Percentiles rank a stretch among this genome's conserved stretches.
Conservation (phyloP, 148 eudicot species). For the Hydrangea macrophylla region DNA sequence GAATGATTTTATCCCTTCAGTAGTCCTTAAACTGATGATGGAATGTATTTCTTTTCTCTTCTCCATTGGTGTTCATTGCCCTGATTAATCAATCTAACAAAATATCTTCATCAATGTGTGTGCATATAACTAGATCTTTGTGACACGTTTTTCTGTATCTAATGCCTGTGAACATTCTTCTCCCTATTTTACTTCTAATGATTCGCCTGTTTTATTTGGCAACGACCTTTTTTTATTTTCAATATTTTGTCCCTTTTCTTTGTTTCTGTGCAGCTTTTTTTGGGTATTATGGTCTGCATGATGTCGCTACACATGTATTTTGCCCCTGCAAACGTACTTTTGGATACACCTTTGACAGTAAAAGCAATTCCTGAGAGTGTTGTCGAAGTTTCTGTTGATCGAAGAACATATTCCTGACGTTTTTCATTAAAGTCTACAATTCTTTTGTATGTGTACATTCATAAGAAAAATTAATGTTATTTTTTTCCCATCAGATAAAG, state of each 20-base stretch:
- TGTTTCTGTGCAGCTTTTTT: conserved; percentile 66
- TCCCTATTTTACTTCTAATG: no score
- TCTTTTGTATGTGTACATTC: not conserved
- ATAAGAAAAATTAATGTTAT: not conserved
- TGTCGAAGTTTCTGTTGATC: conserved; percentile 55
- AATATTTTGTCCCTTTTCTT: not conserved
- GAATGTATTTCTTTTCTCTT: not conserved
- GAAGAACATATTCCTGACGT: conserved; percentile 50
- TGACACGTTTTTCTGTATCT: not conserved
- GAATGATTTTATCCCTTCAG: not conserved
- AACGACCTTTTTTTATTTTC: not conserved
- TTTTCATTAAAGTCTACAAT: not conserved
- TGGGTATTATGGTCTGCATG: conserved; percentile 93
- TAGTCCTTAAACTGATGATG: not conserved
- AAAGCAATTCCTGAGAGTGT: conserved; percentile 43
- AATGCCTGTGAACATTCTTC: not conserved
- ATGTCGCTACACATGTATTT: conserved; percentile 96
- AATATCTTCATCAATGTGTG: not conserved
- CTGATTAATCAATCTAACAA: not conserved
- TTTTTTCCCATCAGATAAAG: not conserved
- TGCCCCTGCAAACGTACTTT: conserved; percentile 77
- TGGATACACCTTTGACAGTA: conserved; percentile 51
- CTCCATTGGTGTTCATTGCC: not conserved
- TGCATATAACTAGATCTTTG: not conserved
- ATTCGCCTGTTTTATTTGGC: not conserved